Evolutionary conservation across 805 yeast species (phyloP), one percentile per base, ranked within the genome.

Genomic region (Sungouiozyma intestinalis): DNA sequence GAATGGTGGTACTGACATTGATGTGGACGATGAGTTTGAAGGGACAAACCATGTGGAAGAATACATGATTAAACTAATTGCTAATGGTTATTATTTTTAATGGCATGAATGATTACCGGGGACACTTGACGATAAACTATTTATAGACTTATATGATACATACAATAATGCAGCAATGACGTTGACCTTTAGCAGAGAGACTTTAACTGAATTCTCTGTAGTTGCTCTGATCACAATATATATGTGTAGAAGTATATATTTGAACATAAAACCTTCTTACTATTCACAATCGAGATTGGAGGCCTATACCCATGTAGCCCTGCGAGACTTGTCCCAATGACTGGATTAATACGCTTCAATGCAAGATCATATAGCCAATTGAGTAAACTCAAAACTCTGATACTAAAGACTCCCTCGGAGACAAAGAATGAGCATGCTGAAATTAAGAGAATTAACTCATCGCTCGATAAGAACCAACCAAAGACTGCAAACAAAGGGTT

Each of bases 11-110:
- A 53, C 48, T 13, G 58, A 51, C 16, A 50, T 40, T n/a, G 51
- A 36, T 3, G 35, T 19, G n/a, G 58, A 48, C 11, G 60, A 67
- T 39, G 79, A 63, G 39, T 67, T 66, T 45, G 72, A 79, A 29
- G 72, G 69, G 3, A 72, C 79, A 40, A 84, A 83, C 3, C 96
- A 87, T 60, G 76, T 90, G 41, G 99, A 92, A 58, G 97, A 92
- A 69, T 94, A 88, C 66, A 92, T 92, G 99, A 77, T 92, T 48
- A 70, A 88, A 45, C 85, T 75, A 57, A 85, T 92, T 45, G 94
- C 94, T 46, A 80, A 79, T 41, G 97, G 96, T 0, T 74, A 68
- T 57, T 84, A 79, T 56, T 73, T 65, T 51, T 56, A 35, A 34
- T 2, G n/a, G 29, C 6, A 24, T 7, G 6, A 7, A 11, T 24